These are phyloP conservation scores for Dryas octopetala DNA, from an alignment of 306 rosid genomes.

Conservation along the genomic window DNA sequence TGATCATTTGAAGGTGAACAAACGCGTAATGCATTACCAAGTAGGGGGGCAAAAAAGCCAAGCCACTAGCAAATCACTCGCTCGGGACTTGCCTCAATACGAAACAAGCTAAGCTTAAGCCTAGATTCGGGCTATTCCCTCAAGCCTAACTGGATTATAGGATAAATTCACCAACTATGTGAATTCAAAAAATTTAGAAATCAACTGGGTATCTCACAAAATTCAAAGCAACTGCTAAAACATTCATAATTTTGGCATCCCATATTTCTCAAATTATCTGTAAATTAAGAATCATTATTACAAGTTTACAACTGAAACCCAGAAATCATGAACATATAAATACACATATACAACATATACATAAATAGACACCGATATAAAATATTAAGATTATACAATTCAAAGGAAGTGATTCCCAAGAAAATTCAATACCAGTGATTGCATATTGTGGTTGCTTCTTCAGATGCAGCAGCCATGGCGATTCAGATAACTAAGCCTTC, in stretches of 20 bases:
- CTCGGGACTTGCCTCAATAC: not conserved
- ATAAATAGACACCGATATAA: not conserved
- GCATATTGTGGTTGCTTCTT: slow-evolving; percentile 56
- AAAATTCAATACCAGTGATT: slow-evolving; percentile 66
- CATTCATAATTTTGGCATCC: not conserved
- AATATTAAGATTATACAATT: not conserved
- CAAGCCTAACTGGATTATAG: not conserved
- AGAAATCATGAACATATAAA: not conserved
- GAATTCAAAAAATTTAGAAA: not conserved
- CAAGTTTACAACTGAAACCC: not conserved
- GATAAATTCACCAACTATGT: not conserved
- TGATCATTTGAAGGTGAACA: not conserved
- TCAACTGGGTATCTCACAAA: slow-evolving; percentile 2
- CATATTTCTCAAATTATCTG: not conserved
- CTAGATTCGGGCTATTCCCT: not conserved
- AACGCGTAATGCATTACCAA: not conserved
- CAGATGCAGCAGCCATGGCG: slow-evolving; percentile 64
- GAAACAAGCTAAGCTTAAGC: not conserved
- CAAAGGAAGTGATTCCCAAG: not conserved
- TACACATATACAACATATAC: not conserved
- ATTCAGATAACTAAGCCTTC: not conserved
- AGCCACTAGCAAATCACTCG: not conserved
- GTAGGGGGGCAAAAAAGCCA: not conserved
- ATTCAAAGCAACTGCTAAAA: not conserved
- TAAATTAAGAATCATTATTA: not conserved